Evolutionary conservation across 768 basidiomycete species (phyloP).

Genomic region (Holtermannia corniformis): DNA sequence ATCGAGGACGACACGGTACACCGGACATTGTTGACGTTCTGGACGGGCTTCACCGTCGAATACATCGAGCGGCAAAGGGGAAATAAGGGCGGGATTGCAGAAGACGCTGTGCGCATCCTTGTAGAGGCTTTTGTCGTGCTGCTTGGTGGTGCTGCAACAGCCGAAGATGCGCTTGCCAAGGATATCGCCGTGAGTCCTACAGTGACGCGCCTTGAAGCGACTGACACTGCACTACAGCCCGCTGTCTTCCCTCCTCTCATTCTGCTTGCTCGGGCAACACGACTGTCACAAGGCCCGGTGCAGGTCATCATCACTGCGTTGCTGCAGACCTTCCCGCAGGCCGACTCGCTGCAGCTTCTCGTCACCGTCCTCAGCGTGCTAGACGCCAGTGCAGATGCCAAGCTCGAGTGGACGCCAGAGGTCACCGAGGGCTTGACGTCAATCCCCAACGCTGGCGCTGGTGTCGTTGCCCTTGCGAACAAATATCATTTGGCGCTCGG

Average conservation of each 20-base stretch:
- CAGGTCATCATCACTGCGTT: slow-evolving; percentile 23
- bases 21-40: slow-evolving; percentile 69
- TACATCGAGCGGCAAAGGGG: slow-evolving; percentile 56
- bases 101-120: slow-evolving; percentile 34
- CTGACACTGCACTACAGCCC: slow-evolving; percentile 10
- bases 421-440: not conserved
- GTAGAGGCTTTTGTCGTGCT: slow-evolving; percentile 32
- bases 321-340: slow-evolving; percentile 20
- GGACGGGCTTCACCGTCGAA: slow-evolving; percentile 66
- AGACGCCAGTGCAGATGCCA: slow-evolving; percentile 12
- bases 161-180: not conserved
- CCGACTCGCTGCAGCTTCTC: slow-evolving; percentile 29
- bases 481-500: not conserved
- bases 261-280: slow-evolving; percentile 30
- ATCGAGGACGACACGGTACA: slow-evolving; percentile 46
- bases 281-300: slow-evolving; percentile 34
- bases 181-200: not conserved
- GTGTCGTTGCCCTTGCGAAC: not conserved
- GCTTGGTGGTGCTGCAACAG: slow-evolving; percentile 1
- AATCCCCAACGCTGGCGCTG: not conserved
- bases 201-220: not conserved
- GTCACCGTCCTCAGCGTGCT: slow-evolving; percentile 34
- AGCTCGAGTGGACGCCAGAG: not conserved
- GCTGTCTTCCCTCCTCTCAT: slow-evolving; percentile 37
- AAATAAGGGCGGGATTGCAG: slow-evolving; percentile 52